Base-by-base conservation (phyloP, 345 rosid species). In the Brassica rapa region DNA sequence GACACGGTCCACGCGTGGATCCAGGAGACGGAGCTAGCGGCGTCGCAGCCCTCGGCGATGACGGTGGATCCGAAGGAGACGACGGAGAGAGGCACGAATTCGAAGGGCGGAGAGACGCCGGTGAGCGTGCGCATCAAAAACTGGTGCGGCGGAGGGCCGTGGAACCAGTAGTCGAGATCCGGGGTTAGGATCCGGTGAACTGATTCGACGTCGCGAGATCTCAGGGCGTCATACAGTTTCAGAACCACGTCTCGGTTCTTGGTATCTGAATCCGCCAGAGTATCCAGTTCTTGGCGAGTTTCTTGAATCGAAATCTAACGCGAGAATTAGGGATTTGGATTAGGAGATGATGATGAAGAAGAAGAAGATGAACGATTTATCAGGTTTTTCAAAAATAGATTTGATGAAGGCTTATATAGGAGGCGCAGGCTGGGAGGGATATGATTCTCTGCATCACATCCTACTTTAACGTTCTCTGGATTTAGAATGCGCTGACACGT, bases 101-200 rank as follows among this genome's bases (percentile, higher is more conserved):
- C 85, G 65, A 93, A 11, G 62, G 56, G 16, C 30, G 84, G 41
- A 80, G 68, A 30, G 81, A 10, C 80, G 19, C 99, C 99, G 41
- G 99, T 93, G 81, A 95, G 96, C 21, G 87, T 82, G 87, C 89
- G 98, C 99, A 93, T 95, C 96, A 95, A 56, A 89, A 86, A 95
- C 90, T 95, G 99, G 88, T 95, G 90, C 24, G 94, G 81, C 4
- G 98, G 99, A 2, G 99, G 99, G 11, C 99, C 99, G 80, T 95
- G 99, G 83, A 95, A 95, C 99, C 99, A 95, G 86, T 93, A 91
- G 87, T 95, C 99, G 62, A 95, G 98, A 74, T 95, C 99, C 5
- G 92, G 86, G 16, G 93, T 91, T 0, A 95, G 82, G 84, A 91
- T 86, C 81, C 84, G 82, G 88, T 86, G 90, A 7, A 95, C 96